These are phyloP conservation scores for Dendrocalamus sinicus DNA, from an alignment of 176 grass and related monocot genomes.

Conservation along the genomic window DNA sequence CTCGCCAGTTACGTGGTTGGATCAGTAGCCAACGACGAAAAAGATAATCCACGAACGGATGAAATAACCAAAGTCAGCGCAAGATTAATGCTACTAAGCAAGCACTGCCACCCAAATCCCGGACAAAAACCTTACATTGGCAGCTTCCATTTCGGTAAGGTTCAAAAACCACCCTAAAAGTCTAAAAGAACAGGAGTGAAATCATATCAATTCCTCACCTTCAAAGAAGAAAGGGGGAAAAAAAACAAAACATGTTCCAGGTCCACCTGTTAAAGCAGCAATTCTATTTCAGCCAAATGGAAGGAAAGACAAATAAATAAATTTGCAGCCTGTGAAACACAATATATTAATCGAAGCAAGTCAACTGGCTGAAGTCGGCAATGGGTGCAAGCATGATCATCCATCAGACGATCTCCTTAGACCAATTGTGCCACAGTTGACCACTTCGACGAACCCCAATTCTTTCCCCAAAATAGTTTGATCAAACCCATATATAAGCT, in stretches of 20 bases:
- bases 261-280: background rate
- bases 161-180: too few relatives aligned
- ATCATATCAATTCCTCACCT: conserved; percentile 21
- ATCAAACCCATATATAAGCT: background rate
- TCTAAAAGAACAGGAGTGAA: too few relatives aligned
- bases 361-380: conserved; percentile 42
- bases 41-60: background rate
- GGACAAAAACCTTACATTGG: background rate
- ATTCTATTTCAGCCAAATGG: conserved; percentile 15
- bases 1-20: conserved; percentile 18
- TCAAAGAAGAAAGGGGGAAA: too few relatives aligned
- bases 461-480: background rate
- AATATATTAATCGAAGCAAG: conserved; percentile 11
- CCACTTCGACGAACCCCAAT: background rate
- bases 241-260: background rate
- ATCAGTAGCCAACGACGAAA: background rate
- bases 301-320: background rate
- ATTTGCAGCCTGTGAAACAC: background rate
- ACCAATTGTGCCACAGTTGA: background rate
- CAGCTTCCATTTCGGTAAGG: background rate
- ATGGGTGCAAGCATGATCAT: background rate
- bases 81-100: background rate
- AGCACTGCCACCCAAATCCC: background rate
- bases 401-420: background rate
- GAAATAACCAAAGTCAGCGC: conserved; percentile 25